phyloP scores from a whole-genome alignment of 495 filamentous ascomycete species.

The Barbatosphaeria neglecta region DNA sequence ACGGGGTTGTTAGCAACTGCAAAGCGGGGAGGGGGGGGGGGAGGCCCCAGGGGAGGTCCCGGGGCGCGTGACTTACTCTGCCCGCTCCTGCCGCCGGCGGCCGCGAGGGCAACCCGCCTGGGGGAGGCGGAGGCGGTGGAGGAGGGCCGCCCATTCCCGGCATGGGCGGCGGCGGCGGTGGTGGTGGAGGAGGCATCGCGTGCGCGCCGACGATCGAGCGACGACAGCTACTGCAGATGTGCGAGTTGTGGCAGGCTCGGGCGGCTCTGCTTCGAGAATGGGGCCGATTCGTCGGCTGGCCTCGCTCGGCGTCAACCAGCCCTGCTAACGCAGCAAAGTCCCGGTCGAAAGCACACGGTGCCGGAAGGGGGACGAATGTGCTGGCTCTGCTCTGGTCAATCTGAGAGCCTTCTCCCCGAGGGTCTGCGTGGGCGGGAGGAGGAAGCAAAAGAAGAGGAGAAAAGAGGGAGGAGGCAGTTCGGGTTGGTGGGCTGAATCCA shows the following conservation, averaged over 20 bases:
- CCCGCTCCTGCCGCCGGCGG: conserved; percentile 6
- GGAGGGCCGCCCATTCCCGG: conserved; percentile 9
- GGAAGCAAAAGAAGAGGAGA: no score
- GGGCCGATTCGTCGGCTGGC: no score
- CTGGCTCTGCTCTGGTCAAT: no score
- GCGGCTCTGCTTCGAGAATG: neutral
- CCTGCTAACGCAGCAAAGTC: neutral
- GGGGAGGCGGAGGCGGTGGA: conserved; percentile 11
- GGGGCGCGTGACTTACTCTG: conserved; percentile 4
- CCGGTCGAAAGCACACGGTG: no score
- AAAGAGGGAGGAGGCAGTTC: no score
- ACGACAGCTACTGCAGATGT: neutral
- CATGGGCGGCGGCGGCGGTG: conserved; percentile 20
- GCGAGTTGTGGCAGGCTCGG: neutral
- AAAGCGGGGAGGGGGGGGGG: neutral
- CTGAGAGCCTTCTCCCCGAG: no score
- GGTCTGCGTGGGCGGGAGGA: no score
- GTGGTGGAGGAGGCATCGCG: conserved; percentile 16
- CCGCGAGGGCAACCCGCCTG: conserved; percentile 8
- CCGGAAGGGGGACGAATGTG: no score
- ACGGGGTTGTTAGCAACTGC: conserved; percentile 19
- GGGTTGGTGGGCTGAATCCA: neutral
- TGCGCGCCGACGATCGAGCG: neutral
- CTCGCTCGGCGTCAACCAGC: neutral
- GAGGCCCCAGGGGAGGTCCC: neutral